phyloP scores from a whole-genome alignment of 768 basidiomycete genomes.

The Russula vinacea region DNA sequence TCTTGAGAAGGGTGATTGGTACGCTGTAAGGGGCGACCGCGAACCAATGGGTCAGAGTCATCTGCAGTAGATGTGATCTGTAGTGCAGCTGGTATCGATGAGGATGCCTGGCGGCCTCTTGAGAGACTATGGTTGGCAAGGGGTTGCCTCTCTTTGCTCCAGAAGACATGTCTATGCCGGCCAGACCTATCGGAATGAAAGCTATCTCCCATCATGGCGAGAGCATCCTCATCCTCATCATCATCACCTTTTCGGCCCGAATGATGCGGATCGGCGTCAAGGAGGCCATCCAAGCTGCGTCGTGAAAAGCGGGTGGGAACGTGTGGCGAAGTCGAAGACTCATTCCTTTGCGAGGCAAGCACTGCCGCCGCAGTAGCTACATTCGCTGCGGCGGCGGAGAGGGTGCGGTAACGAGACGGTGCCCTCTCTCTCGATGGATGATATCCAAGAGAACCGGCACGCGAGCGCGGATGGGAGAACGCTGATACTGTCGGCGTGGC shows the following conservation, averaged over 20 bases:
- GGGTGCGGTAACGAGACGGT: slow-evolving; percentile 61
- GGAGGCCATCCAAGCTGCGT: slow-evolving; percentile 32
- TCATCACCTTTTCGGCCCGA: slow-evolving; percentile 42
- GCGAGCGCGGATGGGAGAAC: slow-evolving; percentile 42
- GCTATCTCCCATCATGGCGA: slow-evolving; percentile 64
- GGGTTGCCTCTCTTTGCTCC: slow-evolving; percentile 57
- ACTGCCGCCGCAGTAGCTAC: slow-evolving; percentile 65
- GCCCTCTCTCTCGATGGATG: slow-evolving; percentile 52
- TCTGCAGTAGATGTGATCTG: slow-evolving; percentile 26
- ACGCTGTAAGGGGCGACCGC: slow-evolving; percentile 49
- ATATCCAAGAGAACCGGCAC: slow-evolving; percentile 42
- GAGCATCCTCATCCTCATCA: slow-evolving; percentile 49
- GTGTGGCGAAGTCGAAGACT: slow-evolving; percentile 28
- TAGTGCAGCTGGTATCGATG: slow-evolving; percentile 37
- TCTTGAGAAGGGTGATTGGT: slow-evolving; percentile 34
- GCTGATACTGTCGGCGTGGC: slow-evolving; percentile 38
- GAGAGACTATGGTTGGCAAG: slow-evolving; percentile 37
- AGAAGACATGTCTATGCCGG: slow-evolving; percentile 56
- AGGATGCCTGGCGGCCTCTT: slow-evolving; percentile 33
- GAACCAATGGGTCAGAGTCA: slow-evolving; percentile 27
- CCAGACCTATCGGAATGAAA: slow-evolving; percentile 65
- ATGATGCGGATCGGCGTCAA: slow-evolving; percentile 31
- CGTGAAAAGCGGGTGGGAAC: slow-evolving; percentile 37
- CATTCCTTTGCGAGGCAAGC: slow-evolving; percentile 61
- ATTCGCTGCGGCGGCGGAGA: slow-evolving; percentile 67